Evolutionary conservation across 108 stramenopile species (phyloP).

Genomic region (Aurantiochytrium sp.): DNA sequence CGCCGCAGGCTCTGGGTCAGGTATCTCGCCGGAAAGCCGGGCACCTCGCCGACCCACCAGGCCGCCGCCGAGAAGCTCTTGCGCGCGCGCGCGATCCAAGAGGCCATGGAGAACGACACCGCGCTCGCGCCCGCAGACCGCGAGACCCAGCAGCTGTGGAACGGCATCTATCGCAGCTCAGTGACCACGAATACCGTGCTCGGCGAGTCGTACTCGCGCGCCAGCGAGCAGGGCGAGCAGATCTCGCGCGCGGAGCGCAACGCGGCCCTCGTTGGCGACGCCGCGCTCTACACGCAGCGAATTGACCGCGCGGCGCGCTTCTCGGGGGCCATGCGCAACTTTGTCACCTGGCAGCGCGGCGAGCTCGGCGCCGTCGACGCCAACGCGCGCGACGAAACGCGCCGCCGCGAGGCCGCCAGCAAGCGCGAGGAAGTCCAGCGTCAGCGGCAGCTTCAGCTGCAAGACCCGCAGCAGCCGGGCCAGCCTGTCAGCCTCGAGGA

Average conservation of each 20-base stretch:
- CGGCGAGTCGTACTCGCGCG: not conserved
- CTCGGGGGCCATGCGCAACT: not conserved
- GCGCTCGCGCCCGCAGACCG: not conserved
- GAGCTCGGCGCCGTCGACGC: not conserved
- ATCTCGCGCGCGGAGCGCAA: not conserved
- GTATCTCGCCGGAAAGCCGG: not conserved
- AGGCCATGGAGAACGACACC: not conserved
- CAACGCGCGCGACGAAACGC: not conserved
- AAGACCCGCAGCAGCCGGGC: not conserved
- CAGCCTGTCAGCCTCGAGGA: not conserved
- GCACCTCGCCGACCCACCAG: not conserved
- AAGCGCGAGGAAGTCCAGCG: not conserved
- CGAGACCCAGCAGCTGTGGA: not conserved
- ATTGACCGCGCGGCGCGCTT: not conserved
- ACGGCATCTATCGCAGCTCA: not conserved
- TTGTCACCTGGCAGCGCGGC: not conserved
- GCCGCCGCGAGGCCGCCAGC: not conserved
- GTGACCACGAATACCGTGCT: not conserved
- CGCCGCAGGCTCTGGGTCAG: not conserved
- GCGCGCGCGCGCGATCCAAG: not conserved
- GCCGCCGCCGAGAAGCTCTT: not conserved
- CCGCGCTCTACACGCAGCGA: not conserved
- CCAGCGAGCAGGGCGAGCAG: not conserved
- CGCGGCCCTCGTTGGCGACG: not conserved
- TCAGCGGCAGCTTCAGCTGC: no score